These are phyloP conservation scores for Aurifilum marmelostoma DNA, from an alignment of 2,329 filamentous ascomycete species.

Conservation along the genomic window DNA sequence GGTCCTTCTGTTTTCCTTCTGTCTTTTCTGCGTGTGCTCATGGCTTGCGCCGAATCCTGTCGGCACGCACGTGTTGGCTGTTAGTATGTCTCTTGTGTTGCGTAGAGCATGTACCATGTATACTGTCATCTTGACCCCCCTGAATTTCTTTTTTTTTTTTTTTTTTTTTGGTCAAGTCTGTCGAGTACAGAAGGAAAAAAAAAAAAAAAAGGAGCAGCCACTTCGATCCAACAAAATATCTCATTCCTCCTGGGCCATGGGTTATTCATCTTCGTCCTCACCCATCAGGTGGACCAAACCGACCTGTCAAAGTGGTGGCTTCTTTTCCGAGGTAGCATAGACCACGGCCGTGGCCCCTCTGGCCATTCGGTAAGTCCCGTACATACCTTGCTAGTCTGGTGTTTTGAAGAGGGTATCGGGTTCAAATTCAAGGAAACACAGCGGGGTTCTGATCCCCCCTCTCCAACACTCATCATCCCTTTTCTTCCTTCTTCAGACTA, in stretches of 20 bases:
- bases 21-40: neutral
- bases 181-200: neutral
- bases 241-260: neutral
- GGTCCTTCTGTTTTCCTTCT: neutral
- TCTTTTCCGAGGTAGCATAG: neutral
- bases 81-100: neutral
- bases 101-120: neutral
- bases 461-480: neutral
- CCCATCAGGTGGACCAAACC: neutral
- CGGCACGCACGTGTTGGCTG: neutral
- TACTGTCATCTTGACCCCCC: neutral
- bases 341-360: neutral
- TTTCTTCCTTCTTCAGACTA: neutral
- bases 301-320: neutral
- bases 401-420: neutral
- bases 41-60: neutral
- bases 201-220: no score
- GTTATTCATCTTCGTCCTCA: neutral
- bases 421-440: neutral
- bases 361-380: conserved; percentile 3
- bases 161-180: neutral
- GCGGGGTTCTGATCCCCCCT: neutral
- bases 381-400: neutral
- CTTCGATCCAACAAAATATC: neutral
- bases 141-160: no score